Percentiles rank a stretch among this genome's conserved stretches.
These are phyloP conservation scores for Aspergillus calidoustus DNA, from an alignment of 2,329 filamentous ascomycete species.

Conservation along the genomic window DNA sequence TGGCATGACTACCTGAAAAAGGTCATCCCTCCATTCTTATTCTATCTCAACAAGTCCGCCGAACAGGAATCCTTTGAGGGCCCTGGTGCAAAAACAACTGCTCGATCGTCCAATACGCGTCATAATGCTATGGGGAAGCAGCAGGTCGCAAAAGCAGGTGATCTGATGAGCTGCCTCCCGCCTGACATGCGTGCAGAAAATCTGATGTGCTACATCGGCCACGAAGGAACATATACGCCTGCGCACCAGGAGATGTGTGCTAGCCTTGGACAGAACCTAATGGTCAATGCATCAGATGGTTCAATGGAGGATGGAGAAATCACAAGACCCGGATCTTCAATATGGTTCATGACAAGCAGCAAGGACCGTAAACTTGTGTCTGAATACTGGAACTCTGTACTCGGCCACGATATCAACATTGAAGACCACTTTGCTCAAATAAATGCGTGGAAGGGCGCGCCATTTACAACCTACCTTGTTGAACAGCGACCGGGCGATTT, in stretches of 20 bases:
- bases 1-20: slow-evolving; percentile 83
- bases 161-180: slow-evolving; percentile 92
- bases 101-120: slow-evolving; percentile 48
- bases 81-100: slow-evolving; percentile 54
- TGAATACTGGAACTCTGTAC: slow-evolving; percentile 89
- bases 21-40: slow-evolving; percentile 78
- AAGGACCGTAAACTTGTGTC: slow-evolving; percentile 89
- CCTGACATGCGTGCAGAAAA: slow-evolving; percentile 90
- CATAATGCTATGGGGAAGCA: slow-evolving; percentile 53
- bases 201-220: slow-evolving; percentile 96
- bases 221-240: slow-evolving; percentile 96
- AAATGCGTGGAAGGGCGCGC: slow-evolving; percentile 92
- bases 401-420: slow-evolving; percentile 95
- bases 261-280: slow-evolving; percentile 93
- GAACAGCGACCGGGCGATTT: slow-evolving; percentile 91
- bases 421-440: slow-evolving; percentile 96
- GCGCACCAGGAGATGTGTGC: slow-evolving; percentile 98
- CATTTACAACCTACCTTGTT: slow-evolving; percentile 89
- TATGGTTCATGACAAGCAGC: slow-evolving; percentile 99
- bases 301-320: slow-evolving; percentile 70
- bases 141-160: slow-evolving; percentile 75
- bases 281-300: slow-evolving; percentile 83
- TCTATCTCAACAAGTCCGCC: slow-evolving; percentile 79
- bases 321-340: slow-evolving; percentile 79
- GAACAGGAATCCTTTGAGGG: slow-evolving; percentile 63